These are phyloP conservation scores for Barnettozyma siamensis DNA, from an alignment of 805 yeast species.

Conservation along the genomic window DNA sequence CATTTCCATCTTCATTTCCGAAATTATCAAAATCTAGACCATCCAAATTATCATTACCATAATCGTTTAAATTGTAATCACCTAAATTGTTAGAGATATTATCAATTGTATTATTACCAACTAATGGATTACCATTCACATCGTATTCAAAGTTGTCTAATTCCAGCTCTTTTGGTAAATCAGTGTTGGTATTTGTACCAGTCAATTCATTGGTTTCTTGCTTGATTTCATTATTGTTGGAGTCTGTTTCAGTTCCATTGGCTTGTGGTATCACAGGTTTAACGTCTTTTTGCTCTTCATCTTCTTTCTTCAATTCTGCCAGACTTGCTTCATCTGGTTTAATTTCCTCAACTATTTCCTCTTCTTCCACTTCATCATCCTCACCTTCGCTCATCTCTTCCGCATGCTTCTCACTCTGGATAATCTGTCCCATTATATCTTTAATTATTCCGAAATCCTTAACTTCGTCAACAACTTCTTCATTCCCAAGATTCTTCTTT, in stretches of 20 bases:
- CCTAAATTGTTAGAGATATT: conserved; percentile 3
- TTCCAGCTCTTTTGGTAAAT: background rate
- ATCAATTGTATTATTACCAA: conserved; percentile 6
- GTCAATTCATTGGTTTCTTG: background rate
- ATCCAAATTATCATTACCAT: conserved; percentile 10
- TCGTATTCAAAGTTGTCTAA: background rate
- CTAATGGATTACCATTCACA: background rate
- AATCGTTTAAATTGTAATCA: conserved; percentile 7
- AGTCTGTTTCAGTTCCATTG: background rate
- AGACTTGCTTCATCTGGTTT: background rate
- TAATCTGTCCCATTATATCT: conserved; percentile 8
- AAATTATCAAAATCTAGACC: conserved; percentile 13
- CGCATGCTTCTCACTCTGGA: conserved; percentile 5
- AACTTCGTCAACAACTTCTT: conserved; percentile 5
- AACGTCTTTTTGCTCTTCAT: background rate
- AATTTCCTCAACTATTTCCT: conserved; percentile 1
- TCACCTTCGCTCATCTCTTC: conserved; percentile 13
- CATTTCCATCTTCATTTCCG: conserved; percentile 9
- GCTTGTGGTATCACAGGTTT: background rate
- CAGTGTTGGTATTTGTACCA: background rate
- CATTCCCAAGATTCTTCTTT: background rate
- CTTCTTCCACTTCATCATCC: conserved; percentile 7
- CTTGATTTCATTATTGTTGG: background rate
- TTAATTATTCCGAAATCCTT: conserved; percentile 9
- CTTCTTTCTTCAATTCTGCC: conserved; percentile 1